These are phyloP conservation scores for Lipomyces yamadae DNA, from an alignment of 805 yeast species.

Conservation along the genomic window DNA sequence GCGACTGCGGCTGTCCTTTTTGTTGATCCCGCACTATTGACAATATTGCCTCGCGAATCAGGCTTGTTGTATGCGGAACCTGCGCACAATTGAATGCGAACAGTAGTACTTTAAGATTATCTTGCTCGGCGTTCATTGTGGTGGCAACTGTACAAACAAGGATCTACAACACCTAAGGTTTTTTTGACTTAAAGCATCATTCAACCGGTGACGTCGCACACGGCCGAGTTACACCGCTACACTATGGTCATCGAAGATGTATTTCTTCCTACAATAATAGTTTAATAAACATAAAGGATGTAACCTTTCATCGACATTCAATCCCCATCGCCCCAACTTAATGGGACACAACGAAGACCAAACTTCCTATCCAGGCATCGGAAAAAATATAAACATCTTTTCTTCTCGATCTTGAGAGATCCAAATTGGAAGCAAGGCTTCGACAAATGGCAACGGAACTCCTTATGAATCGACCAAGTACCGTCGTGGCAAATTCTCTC, in stretches of 20 bases:
- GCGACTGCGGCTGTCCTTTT: background rate
- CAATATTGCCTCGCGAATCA: constrained; percentile 18
- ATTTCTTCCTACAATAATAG: background rate
- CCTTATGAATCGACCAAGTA: constrained; percentile 21
- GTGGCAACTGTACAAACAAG: background rate
- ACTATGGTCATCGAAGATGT: background rate
- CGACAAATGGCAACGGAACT: constrained; percentile 35
- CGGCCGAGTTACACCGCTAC: background rate
- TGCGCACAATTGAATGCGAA: constrained; percentile 44
- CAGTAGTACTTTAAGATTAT: constrained; percentile 27
- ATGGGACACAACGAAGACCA: constrained; percentile 36
- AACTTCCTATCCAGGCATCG: constrained; percentile 38
- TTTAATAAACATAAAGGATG: constrained; percentile 4
- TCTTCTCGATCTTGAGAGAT: constrained; percentile 32
- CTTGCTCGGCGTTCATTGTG: background rate
- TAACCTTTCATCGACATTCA: constrained; percentile 39
- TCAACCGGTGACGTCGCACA: background rate
- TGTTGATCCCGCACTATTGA: constrained; percentile 1
- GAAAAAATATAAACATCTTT: background rate
- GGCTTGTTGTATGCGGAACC: constrained; percentile 30
- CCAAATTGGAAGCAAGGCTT: background rate
- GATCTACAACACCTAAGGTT: background rate
- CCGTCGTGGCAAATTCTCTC: constrained; percentile 38
- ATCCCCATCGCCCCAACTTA: constrained; percentile 37
- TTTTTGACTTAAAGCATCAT: background rate